These are phyloP conservation scores for Caloboletus firmus DNA, from an alignment of 1,284 basidiomycete genomes.

Conservation along the genomic window DNA sequence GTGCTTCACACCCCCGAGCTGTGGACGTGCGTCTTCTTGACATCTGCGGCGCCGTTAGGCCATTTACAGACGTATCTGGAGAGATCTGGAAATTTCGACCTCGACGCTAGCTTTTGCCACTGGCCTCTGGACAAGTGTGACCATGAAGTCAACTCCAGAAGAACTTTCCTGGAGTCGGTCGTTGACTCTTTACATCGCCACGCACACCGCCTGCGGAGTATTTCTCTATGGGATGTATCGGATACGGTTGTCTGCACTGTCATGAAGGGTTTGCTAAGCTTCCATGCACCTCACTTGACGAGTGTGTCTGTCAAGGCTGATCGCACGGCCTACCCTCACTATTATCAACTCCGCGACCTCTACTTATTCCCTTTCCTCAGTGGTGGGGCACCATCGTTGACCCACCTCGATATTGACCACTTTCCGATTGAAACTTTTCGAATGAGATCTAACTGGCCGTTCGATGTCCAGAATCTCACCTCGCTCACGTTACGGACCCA, in stretches of 20 bases:
- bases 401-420: slow-evolving; percentile 19
- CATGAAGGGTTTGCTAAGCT: slow-evolving; percentile 4
- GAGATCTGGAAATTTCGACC: slow-evolving; percentile 9
- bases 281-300: slow-evolving; percentile 8
- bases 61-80: slow-evolving; percentile 8
- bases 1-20: slow-evolving; percentile 8
- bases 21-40: slow-evolving; percentile 23
- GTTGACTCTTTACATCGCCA: slow-evolving; percentile 3
- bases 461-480: slow-evolving; percentile 11
- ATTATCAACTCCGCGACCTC: slow-evolving; percentile 8
- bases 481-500: slow-evolving; percentile 18
- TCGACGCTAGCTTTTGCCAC: slow-evolving; percentile 15
- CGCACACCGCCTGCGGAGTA: slow-evolving; percentile 9
- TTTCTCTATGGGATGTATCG: slow-evolving; percentile 23
- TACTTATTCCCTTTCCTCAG: slow-evolving; percentile 18
- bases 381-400: slow-evolving; percentile 12
- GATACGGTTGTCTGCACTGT: slow-evolving; percentile 12
- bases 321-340: slow-evolving; percentile 4
- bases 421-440: slow-evolving; percentile 19
- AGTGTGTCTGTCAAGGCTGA: slow-evolving; percentile 18
- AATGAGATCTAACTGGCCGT: slow-evolving; percentile 6
- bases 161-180: slow-evolving; percentile 6
- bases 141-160: neutral
- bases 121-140: slow-evolving; percentile 5
- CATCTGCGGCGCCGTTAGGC: slow-evolving; percentile 9